These are phyloP conservation scores for Blastobotrys muscicola DNA, from an alignment of 805 yeast genomes.

Conservation along the genomic window DNA sequence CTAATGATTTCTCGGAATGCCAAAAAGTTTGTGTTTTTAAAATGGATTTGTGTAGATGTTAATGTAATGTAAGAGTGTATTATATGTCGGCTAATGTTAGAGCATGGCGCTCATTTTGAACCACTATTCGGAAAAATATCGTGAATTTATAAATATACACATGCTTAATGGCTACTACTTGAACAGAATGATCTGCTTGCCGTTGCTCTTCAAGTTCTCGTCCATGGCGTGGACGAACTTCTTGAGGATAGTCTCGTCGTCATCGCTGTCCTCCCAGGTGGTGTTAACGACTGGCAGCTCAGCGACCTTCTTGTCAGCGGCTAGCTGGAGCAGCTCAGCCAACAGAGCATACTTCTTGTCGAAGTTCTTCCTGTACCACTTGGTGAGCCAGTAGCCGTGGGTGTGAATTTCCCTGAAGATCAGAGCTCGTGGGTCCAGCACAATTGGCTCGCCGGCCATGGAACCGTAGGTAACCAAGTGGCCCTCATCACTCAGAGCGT, in stretches of 20 bases:
- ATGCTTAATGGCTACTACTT: no score
- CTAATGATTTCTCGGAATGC: no score
- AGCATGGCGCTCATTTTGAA: no score
- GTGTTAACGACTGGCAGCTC: constrained; percentile 39
- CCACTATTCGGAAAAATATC: no score
- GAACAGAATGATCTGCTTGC: constrained; percentile 32
- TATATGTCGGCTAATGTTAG: no score
- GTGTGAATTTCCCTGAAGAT: constrained; percentile 83
- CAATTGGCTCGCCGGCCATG: constrained; percentile 92
- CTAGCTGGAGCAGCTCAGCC: constrained; percentile 44
- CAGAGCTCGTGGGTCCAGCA: constrained; percentile 78
- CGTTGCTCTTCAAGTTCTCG: constrained; percentile 30
- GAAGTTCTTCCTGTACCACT: constrained; percentile 51
- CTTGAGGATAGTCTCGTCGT: constrained; percentile 35
- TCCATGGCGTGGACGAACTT: constrained; percentile 37
- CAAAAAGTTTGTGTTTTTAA: no score
- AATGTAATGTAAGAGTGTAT: no score
- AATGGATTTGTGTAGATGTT: no score
- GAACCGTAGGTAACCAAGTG: constrained; percentile 90
- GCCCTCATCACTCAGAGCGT: constrained; percentile 72
- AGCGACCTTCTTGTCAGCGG: constrained; percentile 45
- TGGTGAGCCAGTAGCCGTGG: constrained; percentile 90
- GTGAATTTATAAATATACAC: no score
- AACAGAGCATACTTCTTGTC: constrained; percentile 48
- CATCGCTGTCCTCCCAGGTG: constrained; percentile 28